Conservation (phyloP, 306 rosid species). For the Hippophae gyantsensis region DNA sequence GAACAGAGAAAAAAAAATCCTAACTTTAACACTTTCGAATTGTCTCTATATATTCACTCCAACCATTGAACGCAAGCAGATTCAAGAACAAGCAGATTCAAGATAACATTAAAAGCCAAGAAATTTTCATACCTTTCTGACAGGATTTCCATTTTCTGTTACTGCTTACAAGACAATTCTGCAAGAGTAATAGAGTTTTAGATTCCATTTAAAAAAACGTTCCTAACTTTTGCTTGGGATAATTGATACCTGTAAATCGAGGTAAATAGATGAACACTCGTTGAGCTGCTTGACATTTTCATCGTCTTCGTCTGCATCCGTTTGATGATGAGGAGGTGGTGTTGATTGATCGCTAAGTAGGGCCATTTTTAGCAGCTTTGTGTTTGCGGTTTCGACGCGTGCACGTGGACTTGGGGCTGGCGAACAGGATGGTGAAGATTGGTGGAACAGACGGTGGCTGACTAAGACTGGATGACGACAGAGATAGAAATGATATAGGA, state of each 20-base stretch:
- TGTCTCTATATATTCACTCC: too few relatives aligned
- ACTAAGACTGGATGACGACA: too few relatives aligned
- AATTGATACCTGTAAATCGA: slow-evolving; percentile 54
- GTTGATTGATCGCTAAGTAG: not conserved
- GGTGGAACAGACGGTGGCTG: too few relatives aligned
- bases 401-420: too few relatives aligned
- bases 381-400: too few relatives aligned
- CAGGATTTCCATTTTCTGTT: slow-evolving; percentile 77
- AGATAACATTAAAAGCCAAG: not conserved
- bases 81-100: not conserved
- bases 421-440: too few relatives aligned
- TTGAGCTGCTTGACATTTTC: slow-evolving; percentile 74
- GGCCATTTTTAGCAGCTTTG: too few relatives aligned
- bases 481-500: too few relatives aligned
- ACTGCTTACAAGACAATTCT: slow-evolving; percentile 62
- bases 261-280: slow-evolving; percentile 61
- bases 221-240: not conserved
- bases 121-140: slow-evolving; percentile 38
- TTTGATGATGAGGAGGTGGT: slow-evolving; percentile 32
- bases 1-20: not conserved
- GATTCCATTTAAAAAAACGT: slow-evolving; percentile 1
- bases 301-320: slow-evolving; percentile 58
- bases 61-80: not conserved
- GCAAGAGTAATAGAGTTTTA: slow-evolving; percentile 43
- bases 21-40: too few relatives aligned